Base-by-base conservation (phyloP, 495 filamentous ascomycete species). In the Talaromyces liani region DNA sequence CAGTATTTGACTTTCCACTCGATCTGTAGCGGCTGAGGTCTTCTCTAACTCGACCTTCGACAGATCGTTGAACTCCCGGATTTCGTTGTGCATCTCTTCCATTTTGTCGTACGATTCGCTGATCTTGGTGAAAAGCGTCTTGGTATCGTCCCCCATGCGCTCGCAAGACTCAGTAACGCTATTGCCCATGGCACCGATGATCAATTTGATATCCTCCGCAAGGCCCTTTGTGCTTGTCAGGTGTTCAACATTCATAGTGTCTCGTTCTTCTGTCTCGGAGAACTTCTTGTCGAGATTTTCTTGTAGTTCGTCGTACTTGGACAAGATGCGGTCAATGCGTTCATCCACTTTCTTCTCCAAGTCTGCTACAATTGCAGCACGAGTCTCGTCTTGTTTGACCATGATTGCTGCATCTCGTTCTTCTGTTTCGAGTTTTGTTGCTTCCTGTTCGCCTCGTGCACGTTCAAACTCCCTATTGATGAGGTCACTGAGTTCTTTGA, bases 401-500 rank as follows among this genome's bases (percentile, higher is more conserved):
- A 88, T 74, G 20, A 83, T 77, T 60, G 85, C 78, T 47, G 89
- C 85, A 63, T 94, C 80, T 62, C 89, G 87, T 70, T 95, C 88
- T 66, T 93, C 91, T 4, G 85, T 80, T 49, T 93, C 89, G 16
- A 88, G 77, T 71, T 88, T 92, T 39, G 82, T 76, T 6, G 85
- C 85, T 65, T 90, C 85, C 20, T 91, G 77, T 39, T 85, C 83
- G 9, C 84, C 83, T 58, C 88, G 87, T 9, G 87, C 83, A 24
- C 89, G 86, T 65, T 95, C 90, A 64, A 96, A 95, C 65, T 94
- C 93, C 0, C 81, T 72, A 68, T 87, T 92, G 67, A 96, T 84
- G 1, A 85, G 81, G 63, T 96, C 90, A 62, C 89, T 86, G 47
- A 96, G 79, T 65, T 92, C 88, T 69, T 91, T 92, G 36, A 97